Percentiles rank a stretch among this genome's conserved stretches.
Conservation (phyloP, 2,329 filamentous ascomycete genomes). For the Fusarium nurragi region DNA sequence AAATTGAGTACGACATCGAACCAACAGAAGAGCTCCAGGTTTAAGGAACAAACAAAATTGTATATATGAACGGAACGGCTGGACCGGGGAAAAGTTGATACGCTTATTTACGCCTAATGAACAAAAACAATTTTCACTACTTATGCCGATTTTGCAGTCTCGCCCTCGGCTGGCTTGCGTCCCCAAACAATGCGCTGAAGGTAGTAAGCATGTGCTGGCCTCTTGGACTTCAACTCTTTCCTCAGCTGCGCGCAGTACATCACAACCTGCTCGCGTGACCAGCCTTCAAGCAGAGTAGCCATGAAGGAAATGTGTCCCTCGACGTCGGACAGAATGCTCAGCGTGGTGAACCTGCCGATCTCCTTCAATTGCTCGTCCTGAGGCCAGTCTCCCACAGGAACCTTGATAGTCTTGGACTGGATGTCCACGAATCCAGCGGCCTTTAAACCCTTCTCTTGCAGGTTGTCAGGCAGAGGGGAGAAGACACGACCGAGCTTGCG, state of each 20-base stretch:
- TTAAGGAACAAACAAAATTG: slow-evolving; percentile 5
- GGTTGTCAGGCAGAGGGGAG: slow-evolving; percentile 7
- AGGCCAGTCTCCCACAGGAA: slow-evolving; percentile 36
- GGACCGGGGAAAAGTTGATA: slow-evolving; percentile 22
- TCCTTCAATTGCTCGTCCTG: slow-evolving; percentile 28
- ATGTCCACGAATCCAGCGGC: slow-evolving; percentile 36
- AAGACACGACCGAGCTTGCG: slow-evolving; percentile 47
- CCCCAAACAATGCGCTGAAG: slow-evolving; percentile 43
- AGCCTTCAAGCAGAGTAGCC: slow-evolving; percentile 49
- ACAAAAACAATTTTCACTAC: neutral
- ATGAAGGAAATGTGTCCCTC: slow-evolving; percentile 49
- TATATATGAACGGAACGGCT: slow-evolving; percentile 8
- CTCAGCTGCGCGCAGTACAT: slow-evolving; percentile 48
- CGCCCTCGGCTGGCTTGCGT: slow-evolving; percentile 22
- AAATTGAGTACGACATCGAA: slow-evolving; percentile 75
- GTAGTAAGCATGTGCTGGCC: slow-evolving; percentile 44
- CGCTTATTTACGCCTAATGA: slow-evolving; percentile 23
- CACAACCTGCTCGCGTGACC: slow-evolving; percentile 47
- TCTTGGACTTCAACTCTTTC: slow-evolving; percentile 43
- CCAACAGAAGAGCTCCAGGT: slow-evolving; percentile 22
- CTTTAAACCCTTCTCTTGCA: slow-evolving; percentile 34
- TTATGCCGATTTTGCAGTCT: neutral
- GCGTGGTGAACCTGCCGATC: slow-evolving; percentile 42
- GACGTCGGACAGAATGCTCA: slow-evolving; percentile 49
- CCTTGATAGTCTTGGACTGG: slow-evolving; percentile 35